These are phyloP conservation scores for Termitomyces sp. DNA, from an alignment of 768 basidiomycete genomes.

Conservation along the genomic window DNA sequence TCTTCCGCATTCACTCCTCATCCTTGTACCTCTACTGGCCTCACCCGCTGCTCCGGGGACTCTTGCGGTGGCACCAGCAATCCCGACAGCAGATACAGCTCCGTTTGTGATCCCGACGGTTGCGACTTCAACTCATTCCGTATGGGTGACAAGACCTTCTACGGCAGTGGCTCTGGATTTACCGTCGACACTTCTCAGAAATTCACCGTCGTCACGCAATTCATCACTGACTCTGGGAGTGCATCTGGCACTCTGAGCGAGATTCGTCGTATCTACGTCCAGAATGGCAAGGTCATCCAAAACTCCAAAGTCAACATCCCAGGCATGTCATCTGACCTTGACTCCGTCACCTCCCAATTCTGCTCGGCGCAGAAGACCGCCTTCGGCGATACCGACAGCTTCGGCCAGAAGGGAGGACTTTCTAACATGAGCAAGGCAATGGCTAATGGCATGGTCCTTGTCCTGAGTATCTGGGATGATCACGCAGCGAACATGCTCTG, in stretches of 20 bases:
- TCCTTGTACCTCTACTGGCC: conserved; percentile 38
- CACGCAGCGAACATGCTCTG: conserved; percentile 25
- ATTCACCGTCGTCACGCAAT: conserved; percentile 58
- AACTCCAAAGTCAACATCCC: conserved; percentile 45
- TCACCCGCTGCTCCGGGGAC: conserved; percentile 36
- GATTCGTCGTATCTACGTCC: conserved; percentile 38
- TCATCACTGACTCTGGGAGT: conserved; percentile 43
- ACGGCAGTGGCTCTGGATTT: conserved; percentile 35
- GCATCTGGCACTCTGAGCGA: conserved; percentile 45
- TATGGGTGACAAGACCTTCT: conserved; percentile 42
- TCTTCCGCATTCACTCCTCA: conserved; percentile 53
- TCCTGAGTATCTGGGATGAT: conserved; percentile 39
- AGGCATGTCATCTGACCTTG: conserved; percentile 28
- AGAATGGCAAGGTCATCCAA: conserved; percentile 33
- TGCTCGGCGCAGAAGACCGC: conserved; percentile 39
- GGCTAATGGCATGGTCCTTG: conserved; percentile 37
- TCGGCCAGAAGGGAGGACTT: conserved; percentile 10
- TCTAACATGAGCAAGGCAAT: conserved; percentile 34
- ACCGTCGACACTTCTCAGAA: conserved; percentile 45
- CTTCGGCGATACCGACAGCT: conserved; percentile 23
- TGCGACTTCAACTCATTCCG: conserved; percentile 58
- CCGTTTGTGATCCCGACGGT: conserved; percentile 27
- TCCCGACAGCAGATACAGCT: conserved; percentile 27
- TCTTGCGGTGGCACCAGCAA: conserved; percentile 26
- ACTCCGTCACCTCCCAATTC: conserved; percentile 46